Base-by-base conservation (phyloP, 768 basidiomycete species). In the Vararia minispora region DNA sequence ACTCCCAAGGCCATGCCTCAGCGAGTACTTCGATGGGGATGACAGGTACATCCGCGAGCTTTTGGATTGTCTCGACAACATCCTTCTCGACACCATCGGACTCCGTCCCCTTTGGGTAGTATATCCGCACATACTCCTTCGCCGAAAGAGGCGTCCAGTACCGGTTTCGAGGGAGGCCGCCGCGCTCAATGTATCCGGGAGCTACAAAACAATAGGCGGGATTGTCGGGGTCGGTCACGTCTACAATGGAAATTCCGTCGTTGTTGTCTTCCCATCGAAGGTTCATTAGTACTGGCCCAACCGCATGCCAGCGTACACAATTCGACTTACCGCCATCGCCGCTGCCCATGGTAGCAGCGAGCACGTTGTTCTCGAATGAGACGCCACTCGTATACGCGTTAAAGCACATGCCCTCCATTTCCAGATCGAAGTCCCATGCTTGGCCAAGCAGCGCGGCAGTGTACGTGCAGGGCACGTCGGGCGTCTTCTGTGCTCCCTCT, bases 391-490 rank as follows among this genome's bases (percentile, higher is more conserved):
- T 28, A 23, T 56, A 53, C 6, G n/a, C n/a, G n/a, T n/a, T n/a
- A n/a, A n/a, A n/a, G n/a, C 13, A 24, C 5, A 26, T 14, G 0
- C 41, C 29, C 1, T 39, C 35, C 11, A 49, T 40, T 13, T 55
- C 46, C n/a, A 59, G 43, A 34, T 62, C 53, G 14, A 49, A 36
- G 36, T 39, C 47, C 52, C 54, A 67, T 4, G 58, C 52, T 1
- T 41, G 41, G 8, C 42, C 50, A n/a, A 65, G 28, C 3, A 68
- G 39, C 28, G 57, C 59, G 0, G 51, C 37, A 7, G 49, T 42
- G 41, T 57, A 64, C 0, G 60, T 60, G 35, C 59, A 63, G 1
- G 65, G 61, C n/a, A 52, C 29, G 5, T 35, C 33, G 13, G 52
- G 47, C 6, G 53, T 35, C 4, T 17, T 10, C 2, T 52, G 48